These are phyloP conservation scores for Prunus yedoensis DNA, from an alignment of 331 rosid genomes.

Conservation along the genomic window DNA sequence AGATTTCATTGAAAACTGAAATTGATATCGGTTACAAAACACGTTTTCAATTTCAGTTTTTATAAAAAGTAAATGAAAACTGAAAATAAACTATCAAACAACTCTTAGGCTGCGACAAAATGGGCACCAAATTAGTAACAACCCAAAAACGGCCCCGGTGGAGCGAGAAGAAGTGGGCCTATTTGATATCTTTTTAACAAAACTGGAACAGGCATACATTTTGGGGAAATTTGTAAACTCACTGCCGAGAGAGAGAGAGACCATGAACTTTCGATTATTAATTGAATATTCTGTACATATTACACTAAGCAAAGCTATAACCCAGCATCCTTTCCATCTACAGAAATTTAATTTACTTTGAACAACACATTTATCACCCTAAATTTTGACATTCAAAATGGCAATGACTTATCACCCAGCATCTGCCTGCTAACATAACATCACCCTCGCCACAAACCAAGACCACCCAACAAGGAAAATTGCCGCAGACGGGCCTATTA, in stretches of 20 bases:
- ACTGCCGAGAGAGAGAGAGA: not conserved
- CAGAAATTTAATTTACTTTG: slow-evolving; percentile 26
- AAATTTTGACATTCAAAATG: slow-evolving; percentile 32
- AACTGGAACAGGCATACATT: no score
- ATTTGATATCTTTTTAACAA: no score
- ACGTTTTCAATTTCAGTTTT: no score
- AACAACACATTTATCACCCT: slow-evolving; percentile 18
- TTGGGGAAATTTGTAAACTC: no score
- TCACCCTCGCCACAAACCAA: slow-evolving; percentile 28
- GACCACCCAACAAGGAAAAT: slow-evolving; percentile 26
- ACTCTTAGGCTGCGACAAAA: no score
- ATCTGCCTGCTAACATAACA: slow-evolving; percentile 19
- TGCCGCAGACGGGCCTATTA: slow-evolving; percentile 17
- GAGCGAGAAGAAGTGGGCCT: no score
- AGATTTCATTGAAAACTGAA: no score
- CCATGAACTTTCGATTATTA: slow-evolving; percentile 33
- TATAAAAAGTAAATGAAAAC: no score
- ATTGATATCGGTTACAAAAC: no score
- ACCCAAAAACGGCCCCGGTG: no score
- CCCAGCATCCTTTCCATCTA: slow-evolving; percentile 38
- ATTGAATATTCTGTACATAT: slow-evolving; percentile 55
- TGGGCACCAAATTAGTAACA: no score
- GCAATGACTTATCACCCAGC: slow-evolving; percentile 25
- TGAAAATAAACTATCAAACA: no score
- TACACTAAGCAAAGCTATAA: slow-evolving; percentile 41